phyloP scores from a whole-genome alignment of 148 eudicot species.

The Cornus controversa region DNA sequence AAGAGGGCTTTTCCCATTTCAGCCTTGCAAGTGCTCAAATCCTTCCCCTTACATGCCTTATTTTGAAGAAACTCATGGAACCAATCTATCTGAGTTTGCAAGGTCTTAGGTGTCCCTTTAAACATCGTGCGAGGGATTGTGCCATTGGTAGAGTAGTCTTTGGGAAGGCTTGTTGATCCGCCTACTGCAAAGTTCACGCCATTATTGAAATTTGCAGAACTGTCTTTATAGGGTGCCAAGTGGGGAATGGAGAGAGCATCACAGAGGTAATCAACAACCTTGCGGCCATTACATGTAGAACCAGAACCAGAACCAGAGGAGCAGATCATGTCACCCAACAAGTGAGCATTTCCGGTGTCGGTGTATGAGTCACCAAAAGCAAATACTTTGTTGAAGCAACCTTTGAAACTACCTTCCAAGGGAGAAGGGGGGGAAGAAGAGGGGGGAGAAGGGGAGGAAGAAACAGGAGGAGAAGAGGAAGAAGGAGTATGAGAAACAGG shows the following conservation, averaged over 20 bases:
- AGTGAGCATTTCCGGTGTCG: constrained; percentile 24
- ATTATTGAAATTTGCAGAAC: constrained; percentile 4
- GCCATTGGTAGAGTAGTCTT: constrained; percentile 5
- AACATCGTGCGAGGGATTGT: constrained; percentile 11
- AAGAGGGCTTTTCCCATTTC: constrained; percentile 24
- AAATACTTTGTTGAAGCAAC: constrained; percentile 21
- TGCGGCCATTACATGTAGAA: constrained; percentile 23
- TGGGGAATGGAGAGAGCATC: constrained; percentile 22
- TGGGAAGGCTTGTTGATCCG: constrained; percentile 17
- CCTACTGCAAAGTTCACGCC: constrained; percentile 32
- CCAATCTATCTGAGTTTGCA: constrained; percentile 28
- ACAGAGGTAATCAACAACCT: constrained; percentile 24
- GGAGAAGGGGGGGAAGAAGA: not conserved
- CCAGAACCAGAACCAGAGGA: too few relatives aligned
- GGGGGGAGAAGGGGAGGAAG: too few relatives aligned
- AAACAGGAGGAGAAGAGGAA: too few relatives aligned
- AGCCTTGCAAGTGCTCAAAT: not conserved
- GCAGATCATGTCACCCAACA: constrained; percentile 8
- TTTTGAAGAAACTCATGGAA: constrained; percentile 13
- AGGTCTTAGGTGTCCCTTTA: not conserved
- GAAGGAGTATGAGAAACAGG: too few relatives aligned
- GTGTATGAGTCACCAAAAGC: constrained; percentile 32
- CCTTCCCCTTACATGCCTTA: constrained; percentile 13
- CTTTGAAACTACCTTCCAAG: not conserved
- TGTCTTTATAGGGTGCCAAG: constrained; percentile 18